Evolutionary conservation across 257 asterid genomes (phyloP), one percentile per base, ranked within the genome.

Genomic region (Nicotiana sylvestris): DNA sequence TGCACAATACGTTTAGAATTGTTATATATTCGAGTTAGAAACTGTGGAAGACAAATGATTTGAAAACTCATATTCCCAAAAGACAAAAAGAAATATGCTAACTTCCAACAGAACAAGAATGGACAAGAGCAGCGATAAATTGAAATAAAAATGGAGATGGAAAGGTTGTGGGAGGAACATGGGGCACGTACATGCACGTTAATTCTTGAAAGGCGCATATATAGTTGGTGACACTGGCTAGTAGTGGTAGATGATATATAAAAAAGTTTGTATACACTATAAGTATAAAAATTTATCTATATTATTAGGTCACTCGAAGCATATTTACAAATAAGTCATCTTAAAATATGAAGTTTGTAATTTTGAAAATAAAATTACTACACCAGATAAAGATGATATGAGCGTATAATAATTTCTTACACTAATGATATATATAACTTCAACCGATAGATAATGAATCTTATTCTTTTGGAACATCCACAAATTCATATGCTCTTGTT

Each of bases 161-260:
- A 60, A 39, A 27, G 43, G 39, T 81, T 55, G 58, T 81, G 89
- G 60, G 55, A 84, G 62, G 82, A 85, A 87, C 95, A 90, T 90
- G 89, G 81, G 43, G 46, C 91, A 90, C 87, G 89, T 37, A 37
- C 2, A 37, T 37, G 9, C 46, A 37, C 11, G 10, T 29, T 29
- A 29, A 29, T 90, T 91, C 85, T 78, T 68, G 82, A 88, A 88
- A 87, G 82, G 35, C 66, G 7, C 55, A 46, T 25, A 46, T 25
- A 68, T n/a, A 39, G 80, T 76, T 76, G 80, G 46, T 51, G 16
- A 15, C 62, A 49, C 29, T 51, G 9, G 30, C 37, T 43, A 39
- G 13, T 6, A 46, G 10, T 39, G 10, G 57, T 53, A 53, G 57
- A 53, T 53, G 57, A 53, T 53, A 53, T 53, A 12, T 53, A 3